A percentile compares a stretch with the other conserved stretches of the same genome.
Evolutionary conservation across 1,139 yeast genomes (phyloP).

Genomic region (Trichomonascaceae sp.): DNA sequence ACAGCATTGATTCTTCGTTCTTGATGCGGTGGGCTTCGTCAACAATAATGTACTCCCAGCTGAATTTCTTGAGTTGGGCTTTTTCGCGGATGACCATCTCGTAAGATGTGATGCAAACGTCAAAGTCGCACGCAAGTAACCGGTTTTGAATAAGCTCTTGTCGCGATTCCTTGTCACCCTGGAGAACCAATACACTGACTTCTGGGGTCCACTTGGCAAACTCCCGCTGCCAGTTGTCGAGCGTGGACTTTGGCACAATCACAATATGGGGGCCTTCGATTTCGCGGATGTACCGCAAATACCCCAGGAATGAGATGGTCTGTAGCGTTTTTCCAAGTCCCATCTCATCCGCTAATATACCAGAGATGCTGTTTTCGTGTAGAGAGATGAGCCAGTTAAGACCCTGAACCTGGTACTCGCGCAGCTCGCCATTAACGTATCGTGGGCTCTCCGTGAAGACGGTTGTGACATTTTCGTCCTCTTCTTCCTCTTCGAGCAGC

Average conservation of each 20-base stretch:
- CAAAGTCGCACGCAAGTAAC: slow-evolving; percentile 65
- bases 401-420: slow-evolving; percentile 71
- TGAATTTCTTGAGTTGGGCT: slow-evolving; percentile 61
- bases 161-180: slow-evolving; percentile 77
- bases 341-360: slow-evolving; percentile 96
- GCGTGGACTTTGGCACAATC: slow-evolving; percentile 88
- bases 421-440: slow-evolving; percentile 30
- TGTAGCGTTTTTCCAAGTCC: slow-evolving; percentile 94
- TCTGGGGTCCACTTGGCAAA: slow-evolving; percentile 94
- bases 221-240: slow-evolving; percentile 94
- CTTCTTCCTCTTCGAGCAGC: slow-evolving; percentile 56
- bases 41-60: slow-evolving; percentile 88
- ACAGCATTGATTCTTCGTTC: slow-evolving; percentile 81
- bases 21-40: slow-evolving; percentile 97
- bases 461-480: slow-evolving; percentile 25
- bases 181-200: slow-evolving; percentile 72
- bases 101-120: slow-evolving; percentile 82
- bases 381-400: slow-evolving; percentile 81
- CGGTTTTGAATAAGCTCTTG: slow-evolving; percentile 42
- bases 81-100: slow-evolving; percentile 91
- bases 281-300: slow-evolving; percentile 60
- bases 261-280: slow-evolving; percentile 84
- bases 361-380: slow-evolving; percentile 73
- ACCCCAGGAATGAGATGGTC: slow-evolving; percentile 84
- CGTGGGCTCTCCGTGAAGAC: slow-evolving; percentile 74